Base-by-base conservation (phyloP, 2,329 filamentous ascomycete species). In the Colletotrichum musicola region DNA sequence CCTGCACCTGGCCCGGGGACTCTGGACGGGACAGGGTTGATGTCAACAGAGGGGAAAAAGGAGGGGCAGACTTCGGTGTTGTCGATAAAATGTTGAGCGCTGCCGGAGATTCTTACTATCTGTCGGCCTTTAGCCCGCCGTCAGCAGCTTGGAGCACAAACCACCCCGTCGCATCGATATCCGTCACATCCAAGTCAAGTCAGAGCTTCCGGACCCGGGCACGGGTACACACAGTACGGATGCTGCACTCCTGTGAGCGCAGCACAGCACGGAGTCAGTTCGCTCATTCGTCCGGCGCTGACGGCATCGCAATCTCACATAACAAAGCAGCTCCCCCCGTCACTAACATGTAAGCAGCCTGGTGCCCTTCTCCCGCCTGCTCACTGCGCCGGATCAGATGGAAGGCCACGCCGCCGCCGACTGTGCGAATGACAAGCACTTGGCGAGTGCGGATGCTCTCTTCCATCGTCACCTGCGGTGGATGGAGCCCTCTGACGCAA, bases 1-100 rank as follows among this genome's bases (percentile, higher is more conserved):
- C n/a, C 54, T 62, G 42, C 9, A 57, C 27, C 42, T 42, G 55
- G 27, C n/a, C 50, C 25, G n/a, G 49, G 51, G 61, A 55, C 61
- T 66, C 30, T 35, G 30, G 30, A 35, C 30, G 30, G 62, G 64
- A 66, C 66, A 69, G 62, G 66, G 66, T 65, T 69, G 66, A 69
- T 69, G 66, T 66, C 66, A 69, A 69, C 65, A 62, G 62, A 69
- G 62, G 62, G 66, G 62, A 25, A 42, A 54, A 57, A 54, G 40
- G 60, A 64, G 66, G 62, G 62, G 50, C 61, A 59, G 20, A 60
- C 25, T 57, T 68, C 55, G 55, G 65, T 65, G 49, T 65, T 60
- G 62, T 68, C 44, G 65, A 68, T 40, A 59, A 68, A 68, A 51
- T 68, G 55, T 61, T 60, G 65, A 66, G 62, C 42, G 40, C 62